Evolutionary conservation across 768 basidiomycete species (phyloP), one percentile per base, ranked within the genome.

Genomic region (Mycena haematopus): DNA sequence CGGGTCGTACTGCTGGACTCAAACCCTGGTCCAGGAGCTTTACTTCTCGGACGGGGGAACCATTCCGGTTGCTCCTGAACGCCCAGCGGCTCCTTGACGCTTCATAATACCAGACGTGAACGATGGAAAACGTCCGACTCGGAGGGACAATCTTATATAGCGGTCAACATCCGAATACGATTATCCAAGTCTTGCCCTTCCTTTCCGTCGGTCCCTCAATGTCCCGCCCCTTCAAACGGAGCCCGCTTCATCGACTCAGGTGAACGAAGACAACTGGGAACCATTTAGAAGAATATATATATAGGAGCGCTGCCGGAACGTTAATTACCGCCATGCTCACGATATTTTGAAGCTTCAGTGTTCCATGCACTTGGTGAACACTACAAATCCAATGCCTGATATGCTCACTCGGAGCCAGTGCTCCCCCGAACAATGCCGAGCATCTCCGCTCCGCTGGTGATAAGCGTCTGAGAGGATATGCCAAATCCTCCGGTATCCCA

Each of bases 181-280:
- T n/a, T n/a, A n/a, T n/a, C n/a, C n/a, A n/a, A n/a, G n/a, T n/a
- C n/a, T n/a, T n/a, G n/a, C n/a, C n/a, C n/a, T n/a, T n/a, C n/a
- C 59, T 69, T 84, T 90, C 86, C 80, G 86, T 84, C n/a, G 44
- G 96, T 33, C 88, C 2, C 87, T 89, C 76, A 89, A 90, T 71
- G 96, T 91, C 95, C 96, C 96, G 75, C 89, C 0, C 94, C 44
- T 63, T 69, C 57, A n/a, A n/a, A n/a, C n/a, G n/a, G n/a, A n/a
- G n/a, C n/a, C n/a, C n/a, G n/a, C n/a, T n/a, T n/a, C n/a, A n/a
- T n/a, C n/a, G n/a, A n/a, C n/a, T n/a, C n/a, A n/a, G n/a, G n/a
- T n/a, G n/a, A n/a, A n/a, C n/a, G n/a, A n/a, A n/a, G n/a, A n/a
- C n/a, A n/a, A n/a, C n/a, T n/a, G n/a, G n/a, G 19, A 10, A 21